Conservation (phyloP, 2,329 filamentous ascomycete genomes). For the Rutstroemia sp. region DNA sequence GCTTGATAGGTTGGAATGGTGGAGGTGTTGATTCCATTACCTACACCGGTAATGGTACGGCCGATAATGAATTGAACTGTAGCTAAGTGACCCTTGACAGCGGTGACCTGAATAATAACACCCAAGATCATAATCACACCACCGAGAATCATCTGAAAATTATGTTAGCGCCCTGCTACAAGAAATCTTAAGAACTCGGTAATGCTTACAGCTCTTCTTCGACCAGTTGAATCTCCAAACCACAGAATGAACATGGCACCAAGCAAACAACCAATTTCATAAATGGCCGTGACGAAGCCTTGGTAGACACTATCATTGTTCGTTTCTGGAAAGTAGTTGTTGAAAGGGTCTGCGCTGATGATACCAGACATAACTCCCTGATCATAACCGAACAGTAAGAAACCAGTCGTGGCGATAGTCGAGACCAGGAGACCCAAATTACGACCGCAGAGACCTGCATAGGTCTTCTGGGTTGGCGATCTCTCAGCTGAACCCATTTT, state of each 20-base stretch:
- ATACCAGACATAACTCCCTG: slow-evolving; percentile 79
- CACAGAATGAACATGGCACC: slow-evolving; percentile 40
- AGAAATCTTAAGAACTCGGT: background rate
- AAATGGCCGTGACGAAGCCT: slow-evolving; percentile 49
- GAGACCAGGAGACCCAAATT: slow-evolving; percentile 63
- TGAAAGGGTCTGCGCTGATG: slow-evolving; percentile 62
- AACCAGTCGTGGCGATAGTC: slow-evolving; percentile 65
- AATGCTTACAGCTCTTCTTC: slow-evolving; percentile 46
- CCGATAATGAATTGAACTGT: slow-evolving; percentile 50
- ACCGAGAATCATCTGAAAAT: slow-evolving; percentile 42
- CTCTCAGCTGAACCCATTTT: background rate
- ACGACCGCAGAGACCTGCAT: slow-evolving; percentile 57
- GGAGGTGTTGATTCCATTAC: slow-evolving; percentile 44
- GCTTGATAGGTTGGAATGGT: slow-evolving; percentile 57
- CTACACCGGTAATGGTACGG: slow-evolving; percentile 41
- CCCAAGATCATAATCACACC: slow-evolving; percentile 52
- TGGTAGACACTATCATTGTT: slow-evolving; percentile 35
- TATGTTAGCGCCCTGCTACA: slow-evolving; percentile 19
- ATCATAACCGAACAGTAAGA: slow-evolving; percentile 84
- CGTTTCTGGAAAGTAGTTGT: slow-evolving; percentile 72
- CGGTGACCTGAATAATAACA: slow-evolving; percentile 37
- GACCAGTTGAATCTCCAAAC: slow-evolving; percentile 48
- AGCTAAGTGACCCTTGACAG: slow-evolving; percentile 29
- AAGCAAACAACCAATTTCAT: slow-evolving; percentile 47
- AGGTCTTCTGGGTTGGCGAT: slow-evolving; percentile 11